Evolutionary conservation across 768 basidiomycete genomes (phyloP).

Genomic region (Tricholoma sp.): DNA sequence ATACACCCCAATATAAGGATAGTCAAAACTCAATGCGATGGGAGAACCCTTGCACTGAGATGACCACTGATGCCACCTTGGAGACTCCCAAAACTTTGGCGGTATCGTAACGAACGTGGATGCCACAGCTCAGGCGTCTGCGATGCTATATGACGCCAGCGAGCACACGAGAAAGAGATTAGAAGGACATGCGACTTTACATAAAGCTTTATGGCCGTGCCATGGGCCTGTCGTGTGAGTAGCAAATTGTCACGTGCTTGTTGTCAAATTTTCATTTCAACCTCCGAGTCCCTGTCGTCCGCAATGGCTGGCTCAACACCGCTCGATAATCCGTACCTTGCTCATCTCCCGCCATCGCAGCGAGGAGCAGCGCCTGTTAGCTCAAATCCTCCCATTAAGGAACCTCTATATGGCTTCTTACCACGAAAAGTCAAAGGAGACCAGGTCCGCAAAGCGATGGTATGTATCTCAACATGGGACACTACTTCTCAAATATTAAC

Average conservation of each 20-base stretch:
- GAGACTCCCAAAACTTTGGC: too few relatives aligned
- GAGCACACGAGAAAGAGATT: too few relatives aligned
- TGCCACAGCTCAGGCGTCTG: too few relatives aligned
- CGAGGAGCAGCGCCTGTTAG: constrained; percentile 23
- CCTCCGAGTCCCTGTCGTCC: constrained; percentile 2
- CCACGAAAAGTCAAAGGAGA: constrained; percentile 61
- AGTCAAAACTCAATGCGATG: too few relatives aligned
- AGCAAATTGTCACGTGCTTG: neutral
- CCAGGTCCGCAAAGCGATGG: constrained; percentile 68
- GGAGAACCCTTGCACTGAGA: too few relatives aligned
- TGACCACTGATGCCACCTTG: too few relatives aligned
- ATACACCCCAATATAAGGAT: too few relatives aligned
- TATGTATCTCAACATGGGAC: constrained; percentile 27
- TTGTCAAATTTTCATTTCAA: neutral
- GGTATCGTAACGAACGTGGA: too few relatives aligned
- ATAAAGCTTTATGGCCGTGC: too few relatives aligned
- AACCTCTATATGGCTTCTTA: constrained; percentile 71
- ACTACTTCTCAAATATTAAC: constrained; percentile 2
- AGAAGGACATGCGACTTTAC: too few relatives aligned
- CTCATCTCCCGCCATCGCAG: constrained; percentile 33
- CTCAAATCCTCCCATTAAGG: constrained; percentile 22
- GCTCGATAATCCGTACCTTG: constrained; percentile 51
- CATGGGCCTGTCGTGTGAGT: too few relatives aligned
- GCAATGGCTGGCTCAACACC: neutral
- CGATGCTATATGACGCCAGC: too few relatives aligned